Base-by-base conservation (phyloP, 2,329 filamentous ascomycete genomes). In the Apiospora marii region DNA sequence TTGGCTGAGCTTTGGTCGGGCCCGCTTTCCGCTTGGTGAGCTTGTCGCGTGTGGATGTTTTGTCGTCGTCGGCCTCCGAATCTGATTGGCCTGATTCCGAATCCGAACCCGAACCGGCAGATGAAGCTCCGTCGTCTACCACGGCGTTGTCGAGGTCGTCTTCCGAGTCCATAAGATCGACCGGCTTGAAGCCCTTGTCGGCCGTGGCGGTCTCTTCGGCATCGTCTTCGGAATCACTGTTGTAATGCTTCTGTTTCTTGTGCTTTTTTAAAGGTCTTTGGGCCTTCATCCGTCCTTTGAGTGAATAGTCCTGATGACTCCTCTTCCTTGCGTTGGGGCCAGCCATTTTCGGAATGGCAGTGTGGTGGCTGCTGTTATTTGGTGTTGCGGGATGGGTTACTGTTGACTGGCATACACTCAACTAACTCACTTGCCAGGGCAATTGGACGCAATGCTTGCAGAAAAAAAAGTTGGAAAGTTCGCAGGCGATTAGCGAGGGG, bases 91-190 rank as follows among this genome's bases (percentile, higher is more conserved):
- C 74, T 37, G 75, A 75, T n/a, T 74, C 73, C 41, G 74, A 73
- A 37, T 41, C 69, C 41, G 70, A 72, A 8, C 73, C 77, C 4
- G 77, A 78, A 10, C 72, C 76, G 3, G 77, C 80, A 10, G 79
- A 77, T 1, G 79, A 80, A 22, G 81, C 83, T 58, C 85, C 83
- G 58, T 89, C 87, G 73, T 90, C 88, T 24, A 85, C 87, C 7
- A 81, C 79, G 58, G 85, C 85, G 75, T 89, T 87, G 76, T 88
- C 85, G 70, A 90, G 84, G 71, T 89, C 87, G n/a, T 85, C 78
- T 76, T 90, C 88, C 6, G 87, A 89, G 78, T 89, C 88, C 69
- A 89, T 83, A 22, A 90, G 82, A 75, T 89, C 85, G 74, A 89
- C 86, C 2, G 87, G 84, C 43, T 85, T 81, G 78, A 89, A 88